Evolutionary conservation across 1,284 basidiomycete species (phyloP).

Genomic region (Cronartium ribicola): DNA sequence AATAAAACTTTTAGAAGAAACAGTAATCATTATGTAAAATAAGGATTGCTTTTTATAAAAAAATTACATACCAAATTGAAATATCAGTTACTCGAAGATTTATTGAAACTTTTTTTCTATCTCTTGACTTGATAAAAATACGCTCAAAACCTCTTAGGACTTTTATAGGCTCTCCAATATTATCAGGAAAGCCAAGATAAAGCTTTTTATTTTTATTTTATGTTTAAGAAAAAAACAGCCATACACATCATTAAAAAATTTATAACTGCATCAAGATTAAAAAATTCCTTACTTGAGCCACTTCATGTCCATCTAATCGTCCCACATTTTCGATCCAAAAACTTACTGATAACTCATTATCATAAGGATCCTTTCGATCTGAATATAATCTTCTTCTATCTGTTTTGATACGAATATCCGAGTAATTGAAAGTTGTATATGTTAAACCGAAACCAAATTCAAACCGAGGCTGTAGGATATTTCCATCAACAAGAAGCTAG

Average conservation of each 20-base stretch:
- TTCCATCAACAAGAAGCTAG: too few relatives aligned
- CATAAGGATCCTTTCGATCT: background rate
- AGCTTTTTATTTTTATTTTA: too few relatives aligned
- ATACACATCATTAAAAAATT: background rate
- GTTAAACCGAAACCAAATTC: conserved; percentile 40
- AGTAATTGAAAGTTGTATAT: conserved; percentile 35
- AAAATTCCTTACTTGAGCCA: conserved; percentile 19
- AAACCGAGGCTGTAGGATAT: conserved; percentile 32
- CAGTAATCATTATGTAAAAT: background rate
- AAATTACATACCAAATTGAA: background rate
- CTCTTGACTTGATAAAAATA: conserved; percentile 8
- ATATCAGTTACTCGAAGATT: background rate
- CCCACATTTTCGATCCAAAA: conserved; percentile 29
- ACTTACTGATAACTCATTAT: background rate
- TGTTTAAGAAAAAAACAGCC: too few relatives aligned
- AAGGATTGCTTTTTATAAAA: background rate
- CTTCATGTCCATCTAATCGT: conserved; percentile 19
- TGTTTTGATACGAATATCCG: conserved; percentile 4
- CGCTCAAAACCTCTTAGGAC: conserved; percentile 47
- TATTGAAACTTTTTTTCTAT: background rate
- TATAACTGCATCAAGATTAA: background rate
- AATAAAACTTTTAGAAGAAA: background rate
- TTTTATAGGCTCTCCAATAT: conserved; percentile 43
- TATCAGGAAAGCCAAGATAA: conserved; percentile 27
- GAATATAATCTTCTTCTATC: too few relatives aligned